phyloP scores from a whole-genome alignment of 164 flowering plant genomes.

The Malania oleifera region DNA sequence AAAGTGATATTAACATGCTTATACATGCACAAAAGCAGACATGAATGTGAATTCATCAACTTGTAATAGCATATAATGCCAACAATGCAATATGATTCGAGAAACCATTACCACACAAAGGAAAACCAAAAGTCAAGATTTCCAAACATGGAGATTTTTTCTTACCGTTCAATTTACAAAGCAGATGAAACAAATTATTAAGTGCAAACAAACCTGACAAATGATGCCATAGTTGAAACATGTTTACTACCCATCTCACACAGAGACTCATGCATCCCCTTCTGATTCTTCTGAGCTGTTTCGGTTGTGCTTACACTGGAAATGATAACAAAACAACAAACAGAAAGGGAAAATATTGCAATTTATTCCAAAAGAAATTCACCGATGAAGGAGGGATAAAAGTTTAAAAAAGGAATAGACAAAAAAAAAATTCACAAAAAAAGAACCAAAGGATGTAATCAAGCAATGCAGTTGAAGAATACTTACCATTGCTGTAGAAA shows the following conservation, averaged over 20 bases:
- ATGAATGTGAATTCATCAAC: neutral
- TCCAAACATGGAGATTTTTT: neutral
- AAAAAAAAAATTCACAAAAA: neutral
- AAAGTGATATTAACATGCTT: too few relatives aligned
- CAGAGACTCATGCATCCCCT: conserved; percentile 46
- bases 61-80: neutral
- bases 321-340: neutral
- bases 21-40: too few relatives aligned
- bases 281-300: conserved; percentile 54
- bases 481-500: conserved; percentile 69
- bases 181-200: neutral
- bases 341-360: neutral
- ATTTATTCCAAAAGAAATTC: neutral
- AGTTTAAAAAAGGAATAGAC: neutral
- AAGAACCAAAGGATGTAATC: neutral
- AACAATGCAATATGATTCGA: neutral
- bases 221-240: conserved; percentile 32
- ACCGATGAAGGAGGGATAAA: neutral
- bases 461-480: neutral
- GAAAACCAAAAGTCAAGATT: neutral
- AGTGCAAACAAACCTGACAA: conserved; percentile 53
- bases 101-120: neutral
- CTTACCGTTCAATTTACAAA: too few relatives aligned
- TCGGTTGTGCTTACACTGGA: conserved; percentile 54
- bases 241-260: conserved; percentile 55